Conservation (phyloP, 1,284 basidiomycete species). For the Puccinia novopanici region DNA sequence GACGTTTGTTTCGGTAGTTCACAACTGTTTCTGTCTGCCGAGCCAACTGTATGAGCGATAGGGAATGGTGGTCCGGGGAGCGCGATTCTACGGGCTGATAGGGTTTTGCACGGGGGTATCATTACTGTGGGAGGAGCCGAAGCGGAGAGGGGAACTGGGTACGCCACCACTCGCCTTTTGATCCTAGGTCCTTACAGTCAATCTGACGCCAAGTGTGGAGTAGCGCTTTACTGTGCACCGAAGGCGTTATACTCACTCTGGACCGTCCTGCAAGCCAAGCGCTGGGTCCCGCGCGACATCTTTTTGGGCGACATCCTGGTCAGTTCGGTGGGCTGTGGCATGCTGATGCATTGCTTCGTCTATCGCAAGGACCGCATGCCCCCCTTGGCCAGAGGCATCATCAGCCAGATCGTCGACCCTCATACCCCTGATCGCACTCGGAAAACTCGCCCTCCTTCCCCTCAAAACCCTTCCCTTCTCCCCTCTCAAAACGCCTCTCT, state of each 20-base stretch:
- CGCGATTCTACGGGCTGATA: conserved; percentile 27
- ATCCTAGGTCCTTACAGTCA: too few relatives aligned
- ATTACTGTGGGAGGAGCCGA: conserved; percentile 45
- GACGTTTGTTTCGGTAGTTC: conserved; percentile 34
- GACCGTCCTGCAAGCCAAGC: conserved; percentile 22
- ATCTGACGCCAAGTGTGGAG: too few relatives aligned
- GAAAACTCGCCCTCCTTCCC: neutral
- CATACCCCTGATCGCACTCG: conserved; percentile 10
- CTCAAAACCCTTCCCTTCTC: neutral
- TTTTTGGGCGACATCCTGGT: conserved; percentile 38
- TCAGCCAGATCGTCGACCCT: conserved; percentile 42
- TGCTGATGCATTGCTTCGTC: conserved; percentile 49
- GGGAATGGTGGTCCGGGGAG: conserved; percentile 12
- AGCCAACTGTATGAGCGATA: conserved; percentile 39
- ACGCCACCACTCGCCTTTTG: too few relatives aligned
- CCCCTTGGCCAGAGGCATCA: conserved; percentile 26
- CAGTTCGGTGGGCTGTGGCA: conserved; percentile 28
- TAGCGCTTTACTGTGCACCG: conserved; percentile 49
- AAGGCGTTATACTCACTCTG: conserved; percentile 45
- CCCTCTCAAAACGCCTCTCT: neutral
- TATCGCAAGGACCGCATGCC: conserved; percentile 36
- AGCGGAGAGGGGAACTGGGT: conserved; percentile 46
- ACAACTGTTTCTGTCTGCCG: conserved; percentile 47
- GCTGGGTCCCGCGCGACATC: neutral
- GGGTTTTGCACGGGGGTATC: conserved; percentile 28